These are phyloP conservation scores for Hypocreales sp. DNA, from an alignment of 2,329 filamentous ascomycete species.

Conservation along the genomic window DNA sequence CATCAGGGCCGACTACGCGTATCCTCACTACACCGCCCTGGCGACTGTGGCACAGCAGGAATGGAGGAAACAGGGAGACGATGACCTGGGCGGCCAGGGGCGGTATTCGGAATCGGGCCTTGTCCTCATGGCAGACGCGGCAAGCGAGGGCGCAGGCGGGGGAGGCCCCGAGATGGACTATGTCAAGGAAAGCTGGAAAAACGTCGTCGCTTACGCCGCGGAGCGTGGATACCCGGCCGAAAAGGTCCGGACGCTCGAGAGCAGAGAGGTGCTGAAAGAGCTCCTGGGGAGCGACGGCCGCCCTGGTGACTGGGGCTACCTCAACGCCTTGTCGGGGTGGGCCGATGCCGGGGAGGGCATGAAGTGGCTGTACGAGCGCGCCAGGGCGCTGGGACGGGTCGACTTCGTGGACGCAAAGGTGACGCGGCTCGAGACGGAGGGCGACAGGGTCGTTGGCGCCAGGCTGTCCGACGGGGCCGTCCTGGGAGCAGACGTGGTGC, in stretches of 20 bases:
- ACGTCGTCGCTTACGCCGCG: conserved; percentile 35
- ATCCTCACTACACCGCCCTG: conserved; percentile 60
- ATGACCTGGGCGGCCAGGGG: conserved; percentile 43
- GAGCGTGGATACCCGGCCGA: conserved; percentile 20
- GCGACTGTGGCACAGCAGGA: conserved; percentile 52
- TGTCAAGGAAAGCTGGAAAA: conserved; percentile 42
- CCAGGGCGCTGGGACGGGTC: conserved; percentile 39
- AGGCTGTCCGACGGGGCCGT: conserved; percentile 18
- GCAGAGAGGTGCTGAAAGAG: conserved; percentile 24
- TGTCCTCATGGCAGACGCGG: conserved; percentile 42
- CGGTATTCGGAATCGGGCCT: conserved; percentile 60
- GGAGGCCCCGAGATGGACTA: conserved; percentile 39
- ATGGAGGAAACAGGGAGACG: conserved; percentile 46
- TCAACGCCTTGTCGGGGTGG: conserved; percentile 66
- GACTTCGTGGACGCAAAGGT: conserved; percentile 36
- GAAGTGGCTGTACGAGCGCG: conserved; percentile 41
- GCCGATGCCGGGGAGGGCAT: conserved; percentile 61
- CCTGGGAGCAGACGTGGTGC: conserved; percentile 49
- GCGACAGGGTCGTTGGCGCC: conserved; percentile 36
- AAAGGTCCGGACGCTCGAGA: conserved; percentile 29
- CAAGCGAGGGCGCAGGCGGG: conserved; percentile 11
- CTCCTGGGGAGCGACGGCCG: conserved; percentile 30
- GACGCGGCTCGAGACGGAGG: conserved; percentile 22
- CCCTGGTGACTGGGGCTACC: conserved; percentile 52
- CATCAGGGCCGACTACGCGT: conserved; percentile 63